Evolutionary conservation across 1,284 basidiomycete genomes (phyloP).

Genomic region (Ustilago vetiveriae): DNA sequence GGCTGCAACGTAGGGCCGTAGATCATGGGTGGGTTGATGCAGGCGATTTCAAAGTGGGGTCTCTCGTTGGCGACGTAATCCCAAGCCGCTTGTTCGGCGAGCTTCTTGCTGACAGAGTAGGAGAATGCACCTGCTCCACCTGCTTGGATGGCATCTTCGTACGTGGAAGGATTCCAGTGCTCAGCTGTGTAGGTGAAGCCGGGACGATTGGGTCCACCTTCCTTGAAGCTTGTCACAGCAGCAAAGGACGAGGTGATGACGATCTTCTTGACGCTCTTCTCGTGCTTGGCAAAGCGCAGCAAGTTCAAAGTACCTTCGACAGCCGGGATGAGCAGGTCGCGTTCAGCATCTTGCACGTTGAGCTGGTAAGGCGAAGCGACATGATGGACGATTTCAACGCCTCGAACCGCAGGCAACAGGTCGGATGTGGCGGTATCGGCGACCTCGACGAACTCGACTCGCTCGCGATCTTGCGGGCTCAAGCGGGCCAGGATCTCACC

Average conservation of each 20-base stretch:
- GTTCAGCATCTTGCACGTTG: constrained; percentile 61
- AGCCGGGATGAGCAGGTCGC: constrained; percentile 66
- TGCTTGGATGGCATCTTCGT: constrained; percentile 51
- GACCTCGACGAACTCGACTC: constrained; percentile 61
- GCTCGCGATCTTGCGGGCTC: constrained; percentile 26
- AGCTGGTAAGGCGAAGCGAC: constrained; percentile 59
- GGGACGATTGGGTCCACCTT: constrained; percentile 58
- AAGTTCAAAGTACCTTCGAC: constrained; percentile 66
- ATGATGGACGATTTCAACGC: constrained; percentile 51
- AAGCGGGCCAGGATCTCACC: constrained; percentile 51
- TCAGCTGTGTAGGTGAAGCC: constrained; percentile 52
- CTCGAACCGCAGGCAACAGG: constrained; percentile 61
- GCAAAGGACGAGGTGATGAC: constrained; percentile 64
- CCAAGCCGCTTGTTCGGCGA: constrained; percentile 61
- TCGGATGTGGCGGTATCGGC: constrained; percentile 65
- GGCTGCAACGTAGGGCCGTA: constrained; percentile 57
- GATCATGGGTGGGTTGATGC: constrained; percentile 62
- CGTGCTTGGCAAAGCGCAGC: constrained; percentile 56
- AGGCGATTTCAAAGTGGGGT: constrained; percentile 44
- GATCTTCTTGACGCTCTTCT: constrained; percentile 54
- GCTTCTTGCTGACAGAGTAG: constrained; percentile 60
- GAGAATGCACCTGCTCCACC: constrained; percentile 54
- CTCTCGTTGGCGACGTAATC: constrained; percentile 55
- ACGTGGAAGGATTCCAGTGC: constrained; percentile 57
- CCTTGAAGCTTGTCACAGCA: constrained; percentile 53